A percentile compares a stretch with the other conserved stretches of the same genome.
These are phyloP conservation scores for Paramyrothecium sp. DNA, from an alignment of 2,329 filamentous ascomycete genomes.

Conservation along the genomic window DNA sequence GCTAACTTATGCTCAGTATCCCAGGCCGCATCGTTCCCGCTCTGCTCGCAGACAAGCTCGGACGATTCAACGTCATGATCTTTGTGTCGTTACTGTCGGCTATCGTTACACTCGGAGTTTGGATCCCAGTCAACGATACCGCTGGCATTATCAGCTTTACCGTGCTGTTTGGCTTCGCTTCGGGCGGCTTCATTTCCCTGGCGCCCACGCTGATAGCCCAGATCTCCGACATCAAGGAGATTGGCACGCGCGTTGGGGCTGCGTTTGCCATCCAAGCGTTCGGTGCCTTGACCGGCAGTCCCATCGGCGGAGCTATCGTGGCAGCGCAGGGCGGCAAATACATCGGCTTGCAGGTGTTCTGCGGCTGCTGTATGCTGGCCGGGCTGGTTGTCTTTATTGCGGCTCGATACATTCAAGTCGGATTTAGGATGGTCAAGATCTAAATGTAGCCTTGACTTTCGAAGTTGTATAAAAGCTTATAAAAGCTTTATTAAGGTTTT, in stretches of 20 bases:
- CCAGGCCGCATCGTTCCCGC: conserved; percentile 52
- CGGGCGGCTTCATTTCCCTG: conserved; percentile 64
- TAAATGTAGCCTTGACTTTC: conserved; percentile 11
- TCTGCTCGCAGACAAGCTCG: conserved; percentile 42
- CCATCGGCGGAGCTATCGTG: conserved; percentile 65
- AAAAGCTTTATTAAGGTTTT: too few species aligned
- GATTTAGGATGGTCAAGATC: conserved; percentile 31
- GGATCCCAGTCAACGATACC: conserved; percentile 47
- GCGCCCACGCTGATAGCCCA: conserved; percentile 65
- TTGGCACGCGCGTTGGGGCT: conserved; percentile 66
- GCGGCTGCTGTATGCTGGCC: conserved; percentile 48
- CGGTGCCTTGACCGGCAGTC: conserved; percentile 64
- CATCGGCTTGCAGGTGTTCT: conserved; percentile 63
- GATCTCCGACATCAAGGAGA: conserved; percentile 66
- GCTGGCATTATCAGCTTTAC: conserved; percentile 63
- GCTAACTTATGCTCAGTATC: conserved; percentile 32
- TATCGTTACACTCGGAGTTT: conserved; percentile 44
- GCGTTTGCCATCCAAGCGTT: conserved; percentile 62
- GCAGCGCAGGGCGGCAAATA: conserved; percentile 49
- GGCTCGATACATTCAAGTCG: conserved; percentile 33
- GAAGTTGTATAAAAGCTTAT: background rate
- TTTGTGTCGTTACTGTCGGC: conserved; percentile 49
- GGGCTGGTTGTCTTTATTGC: conserved; percentile 23
- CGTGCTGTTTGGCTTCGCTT: conserved; percentile 67
- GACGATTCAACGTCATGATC: conserved; percentile 48